These are phyloP conservation scores for Potentilla sterilis DNA, from an alignment of 306 rosid genomes.

Conservation along the genomic window DNA sequence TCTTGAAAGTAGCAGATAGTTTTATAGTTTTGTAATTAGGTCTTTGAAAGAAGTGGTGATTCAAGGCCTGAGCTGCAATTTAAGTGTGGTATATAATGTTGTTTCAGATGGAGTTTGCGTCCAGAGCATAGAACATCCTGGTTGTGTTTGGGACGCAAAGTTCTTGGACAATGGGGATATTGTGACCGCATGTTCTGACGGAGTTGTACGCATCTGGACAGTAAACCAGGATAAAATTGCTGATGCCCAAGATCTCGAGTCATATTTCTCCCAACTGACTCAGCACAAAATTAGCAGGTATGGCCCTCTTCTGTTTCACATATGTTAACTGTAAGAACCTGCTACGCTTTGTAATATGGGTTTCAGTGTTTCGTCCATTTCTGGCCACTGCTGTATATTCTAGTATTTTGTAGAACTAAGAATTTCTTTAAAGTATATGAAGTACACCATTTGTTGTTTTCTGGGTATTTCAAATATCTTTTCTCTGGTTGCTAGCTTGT, in stretches of 20 bases:
- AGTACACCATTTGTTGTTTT: not conserved
- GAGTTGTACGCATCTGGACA: slow-evolving; percentile 84
- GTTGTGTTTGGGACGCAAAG: slow-evolving; percentile 95
- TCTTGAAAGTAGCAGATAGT: not conserved
- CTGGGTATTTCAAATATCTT: not conserved
- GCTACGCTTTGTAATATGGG: not conserved
- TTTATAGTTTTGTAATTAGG: slow-evolving; percentile 4
- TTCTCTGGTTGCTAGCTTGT: not conserved
- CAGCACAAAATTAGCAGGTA: slow-evolving; percentile 81
- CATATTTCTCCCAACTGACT: slow-evolving; percentile 62
- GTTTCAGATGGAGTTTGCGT: slow-evolving; percentile 82
- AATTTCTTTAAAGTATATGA: not conserved
- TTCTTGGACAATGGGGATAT: slow-evolving; percentile 95
- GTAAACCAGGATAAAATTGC: slow-evolving; percentile 59
- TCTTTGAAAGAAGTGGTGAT: not conserved
- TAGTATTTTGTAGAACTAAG: not conserved
- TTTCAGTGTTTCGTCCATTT: not conserved
- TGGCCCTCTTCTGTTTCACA: slow-evolving; percentile 20
- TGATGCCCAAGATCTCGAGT: slow-evolving; percentile 62
- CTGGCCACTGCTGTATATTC: not conserved
- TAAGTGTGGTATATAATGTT: slow-evolving; percentile 5
- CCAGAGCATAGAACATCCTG: slow-evolving; percentile 97
- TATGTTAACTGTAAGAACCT: slow-evolving; percentile 14
- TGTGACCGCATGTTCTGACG: slow-evolving; percentile 94
- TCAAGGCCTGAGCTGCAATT: not conserved